phyloP scores from a whole-genome alignment of 192 early-diverging fungal species.

The Podila epigama region DNA sequence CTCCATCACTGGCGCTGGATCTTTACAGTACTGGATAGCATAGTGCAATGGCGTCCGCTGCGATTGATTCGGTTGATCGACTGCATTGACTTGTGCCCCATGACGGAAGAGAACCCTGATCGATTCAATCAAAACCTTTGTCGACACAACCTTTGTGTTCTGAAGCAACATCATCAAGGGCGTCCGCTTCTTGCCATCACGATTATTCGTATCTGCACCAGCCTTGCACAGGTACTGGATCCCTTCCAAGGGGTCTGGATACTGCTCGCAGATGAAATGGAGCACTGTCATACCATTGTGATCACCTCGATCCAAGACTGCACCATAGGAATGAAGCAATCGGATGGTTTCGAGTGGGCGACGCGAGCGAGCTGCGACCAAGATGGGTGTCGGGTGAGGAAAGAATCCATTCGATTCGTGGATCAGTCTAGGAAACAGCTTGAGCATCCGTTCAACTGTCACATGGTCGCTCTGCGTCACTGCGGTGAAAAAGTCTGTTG shows the following conservation, averaged over 20 bases:
- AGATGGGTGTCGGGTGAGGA: conserved; percentile 39
- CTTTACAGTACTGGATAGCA: conserved; percentile 26
- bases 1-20: conserved; percentile 36
- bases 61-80: conserved; percentile 8
- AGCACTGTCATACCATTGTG: conserved; percentile 43
- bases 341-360: conserved; percentile 32
- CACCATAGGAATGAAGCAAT: conserved; percentile 12
- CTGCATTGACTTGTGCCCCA: conserved; percentile 26
- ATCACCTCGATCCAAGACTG: conserved; percentile 35
- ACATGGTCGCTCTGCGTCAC: conserved; percentile 25
- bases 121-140: conserved; percentile 28
- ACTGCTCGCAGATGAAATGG: conserved; percentile 45
- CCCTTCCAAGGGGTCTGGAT: conserved; percentile 19
- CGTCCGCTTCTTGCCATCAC: conserved; percentile 47
- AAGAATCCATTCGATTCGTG: conserved; percentile 40
- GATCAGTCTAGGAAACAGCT: conserved; percentile 23
- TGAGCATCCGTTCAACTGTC: conserved; percentile 36
- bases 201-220: conserved; percentile 32
- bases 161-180: conserved; percentile 38
- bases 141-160: conserved; percentile 15
- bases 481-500: conserved; percentile 31
- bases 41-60: conserved; percentile 33
- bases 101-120: conserved; percentile 27
- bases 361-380: conserved; percentile 33
- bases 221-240: conserved; percentile 27